Conservation (phyloP, 495 filamentous ascomycete genomes). For the Penicillium pancosmium region DNA sequence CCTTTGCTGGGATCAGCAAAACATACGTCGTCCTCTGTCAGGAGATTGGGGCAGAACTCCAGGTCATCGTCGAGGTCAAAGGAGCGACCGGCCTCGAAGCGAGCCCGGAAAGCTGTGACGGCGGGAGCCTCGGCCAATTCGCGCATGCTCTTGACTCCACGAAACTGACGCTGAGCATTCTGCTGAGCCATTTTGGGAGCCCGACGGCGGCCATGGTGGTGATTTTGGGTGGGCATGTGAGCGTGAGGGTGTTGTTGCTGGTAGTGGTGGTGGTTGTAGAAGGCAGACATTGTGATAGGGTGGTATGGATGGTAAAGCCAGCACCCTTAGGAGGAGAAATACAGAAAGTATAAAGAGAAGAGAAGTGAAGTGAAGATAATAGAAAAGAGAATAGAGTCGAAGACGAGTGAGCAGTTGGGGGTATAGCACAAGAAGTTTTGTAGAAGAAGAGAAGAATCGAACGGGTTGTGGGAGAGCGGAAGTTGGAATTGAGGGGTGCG, state of each 20-base stretch:
- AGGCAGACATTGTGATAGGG: slow-evolving; percentile 66
- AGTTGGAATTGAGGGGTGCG: slow-evolving; percentile 13
- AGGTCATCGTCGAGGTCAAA: slow-evolving; percentile 98
- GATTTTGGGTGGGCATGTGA: slow-evolving; percentile 63
- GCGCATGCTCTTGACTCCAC: slow-evolving; percentile 80
- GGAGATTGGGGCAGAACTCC: slow-evolving; percentile 90
- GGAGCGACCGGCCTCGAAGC: slow-evolving; percentile 89
- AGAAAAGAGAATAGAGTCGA: slow-evolving; percentile 30
- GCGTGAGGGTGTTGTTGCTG: slow-evolving; percentile 62
- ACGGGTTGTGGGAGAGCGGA: slow-evolving; percentile 21
- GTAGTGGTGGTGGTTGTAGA: slow-evolving; percentile 63
- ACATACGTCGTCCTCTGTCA: slow-evolving; percentile 97
- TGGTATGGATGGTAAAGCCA: slow-evolving; percentile 32
- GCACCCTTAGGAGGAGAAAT: slow-evolving; percentile 29
- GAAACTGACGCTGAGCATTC: slow-evolving; percentile 83
- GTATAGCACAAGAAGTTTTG: slow-evolving; percentile 28
- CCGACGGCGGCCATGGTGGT: slow-evolving; percentile 87
- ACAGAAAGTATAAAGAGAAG: slow-evolving; percentile 36
- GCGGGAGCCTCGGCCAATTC: slow-evolving; percentile 80
- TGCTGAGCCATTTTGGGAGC: slow-evolving; percentile 81
- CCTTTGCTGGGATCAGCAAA: slow-evolving; percentile 8
- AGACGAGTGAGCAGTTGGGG: slow-evolving; percentile 23
- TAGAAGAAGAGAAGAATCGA: slow-evolving; percentile 20
- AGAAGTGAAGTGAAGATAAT: slow-evolving; percentile 41
- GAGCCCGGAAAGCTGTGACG: slow-evolving; percentile 73